phyloP scores from a whole-genome alignment of 2,329 filamentous ascomycete species.

The Saccharata proteae region DNA sequence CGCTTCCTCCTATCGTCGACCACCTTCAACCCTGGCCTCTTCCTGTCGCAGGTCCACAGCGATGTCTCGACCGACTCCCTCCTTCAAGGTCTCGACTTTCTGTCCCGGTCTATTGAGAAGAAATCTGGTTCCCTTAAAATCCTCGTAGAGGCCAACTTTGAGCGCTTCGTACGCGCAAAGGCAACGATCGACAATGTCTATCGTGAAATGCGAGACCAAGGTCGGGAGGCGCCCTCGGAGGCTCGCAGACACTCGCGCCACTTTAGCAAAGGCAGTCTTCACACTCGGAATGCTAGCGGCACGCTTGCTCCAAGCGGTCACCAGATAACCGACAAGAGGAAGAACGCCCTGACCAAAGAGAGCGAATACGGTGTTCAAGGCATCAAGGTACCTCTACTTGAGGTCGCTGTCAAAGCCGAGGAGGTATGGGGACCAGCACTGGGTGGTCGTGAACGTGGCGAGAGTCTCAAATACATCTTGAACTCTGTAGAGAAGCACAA shows the following conservation, averaged over 20 bases:
- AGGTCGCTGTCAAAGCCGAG: slow-evolving; percentile 86
- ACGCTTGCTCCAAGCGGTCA: slow-evolving; percentile 22
- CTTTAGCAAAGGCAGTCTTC: slow-evolving; percentile 30
- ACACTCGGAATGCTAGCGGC: slow-evolving; percentile 35
- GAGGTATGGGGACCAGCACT: slow-evolving; percentile 95
- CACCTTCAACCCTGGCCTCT: slow-evolving; percentile 83
- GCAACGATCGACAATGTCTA: slow-evolving; percentile 98
- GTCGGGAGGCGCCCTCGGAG: slow-evolving; percentile 35
- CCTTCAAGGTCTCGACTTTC: slow-evolving; percentile 67
- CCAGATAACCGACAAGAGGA: slow-evolving; percentile 49
- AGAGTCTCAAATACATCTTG: slow-evolving; percentile 67
- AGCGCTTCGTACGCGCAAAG: slow-evolving; percentile 93
- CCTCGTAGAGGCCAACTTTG: slow-evolving; percentile 94
- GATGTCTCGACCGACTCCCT: slow-evolving; percentile 72
- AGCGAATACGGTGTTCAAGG: slow-evolving; percentile 40
- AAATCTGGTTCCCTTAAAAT: slow-evolving; percentile 96
- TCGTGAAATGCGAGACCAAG: slow-evolving; percentile 78
- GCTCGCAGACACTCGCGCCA: slow-evolving; percentile 50
- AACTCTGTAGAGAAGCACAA: slow-evolving; percentile 66
- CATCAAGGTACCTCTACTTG: slow-evolving; percentile 77
- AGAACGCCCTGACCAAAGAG: slow-evolving; percentile 85
- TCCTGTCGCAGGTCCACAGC: slow-evolving; percentile 84
- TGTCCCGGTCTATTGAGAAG: slow-evolving; percentile 89
- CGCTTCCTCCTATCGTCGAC: slow-evolving; percentile 93
- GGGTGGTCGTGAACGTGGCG: slow-evolving; percentile 82